Conservation (phyloP, 2,329 filamentous ascomycete species). For the Aspergillus uvarum region DNA sequence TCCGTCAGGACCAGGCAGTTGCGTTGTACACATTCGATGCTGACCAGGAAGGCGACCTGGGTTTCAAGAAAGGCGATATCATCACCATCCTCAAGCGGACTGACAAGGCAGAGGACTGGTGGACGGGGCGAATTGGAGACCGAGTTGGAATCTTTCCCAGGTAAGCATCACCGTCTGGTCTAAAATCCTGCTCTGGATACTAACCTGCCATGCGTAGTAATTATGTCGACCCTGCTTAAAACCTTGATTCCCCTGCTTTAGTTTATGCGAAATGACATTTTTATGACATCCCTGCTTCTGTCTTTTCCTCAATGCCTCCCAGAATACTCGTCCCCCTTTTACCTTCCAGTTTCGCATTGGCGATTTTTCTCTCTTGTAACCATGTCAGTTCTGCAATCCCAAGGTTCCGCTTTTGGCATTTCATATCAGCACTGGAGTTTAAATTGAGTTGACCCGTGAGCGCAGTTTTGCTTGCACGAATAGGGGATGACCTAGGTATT, state of each 20-base stretch:
- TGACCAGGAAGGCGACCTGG: slow-evolving; percentile 86
- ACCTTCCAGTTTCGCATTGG: slow-evolving; percentile 5
- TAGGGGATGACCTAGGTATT: background rate
- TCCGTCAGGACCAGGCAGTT: slow-evolving; percentile 73
- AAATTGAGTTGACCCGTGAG: background rate
- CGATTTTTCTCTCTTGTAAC: background rate
- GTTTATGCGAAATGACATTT: slow-evolving; percentile 25
- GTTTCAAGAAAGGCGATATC: slow-evolving; percentile 95
- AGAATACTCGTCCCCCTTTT: background rate
- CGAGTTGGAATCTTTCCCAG: slow-evolving; percentile 92
- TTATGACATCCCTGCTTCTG: slow-evolving; percentile 17
- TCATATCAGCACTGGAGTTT: background rate
- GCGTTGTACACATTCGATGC: slow-evolving; percentile 93
- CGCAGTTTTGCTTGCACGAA: background rate
- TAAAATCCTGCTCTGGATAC: background rate
- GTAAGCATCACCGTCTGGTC: slow-evolving; percentile 37
- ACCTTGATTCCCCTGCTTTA: slow-evolving; percentile 12
- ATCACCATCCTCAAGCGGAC: slow-evolving; percentile 95
- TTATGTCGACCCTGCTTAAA: slow-evolving; percentile 38
- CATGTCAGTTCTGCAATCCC: background rate
- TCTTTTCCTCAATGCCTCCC: background rate
- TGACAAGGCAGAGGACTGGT: slow-evolving; percentile 93
- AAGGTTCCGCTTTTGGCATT: background rate
- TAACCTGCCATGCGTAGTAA: slow-evolving; percentile 29
- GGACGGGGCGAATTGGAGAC: slow-evolving; percentile 86